Conservation (phyloP, 2,329 filamentous ascomycete species). For the Chalaropsis ovoidea region DNA sequence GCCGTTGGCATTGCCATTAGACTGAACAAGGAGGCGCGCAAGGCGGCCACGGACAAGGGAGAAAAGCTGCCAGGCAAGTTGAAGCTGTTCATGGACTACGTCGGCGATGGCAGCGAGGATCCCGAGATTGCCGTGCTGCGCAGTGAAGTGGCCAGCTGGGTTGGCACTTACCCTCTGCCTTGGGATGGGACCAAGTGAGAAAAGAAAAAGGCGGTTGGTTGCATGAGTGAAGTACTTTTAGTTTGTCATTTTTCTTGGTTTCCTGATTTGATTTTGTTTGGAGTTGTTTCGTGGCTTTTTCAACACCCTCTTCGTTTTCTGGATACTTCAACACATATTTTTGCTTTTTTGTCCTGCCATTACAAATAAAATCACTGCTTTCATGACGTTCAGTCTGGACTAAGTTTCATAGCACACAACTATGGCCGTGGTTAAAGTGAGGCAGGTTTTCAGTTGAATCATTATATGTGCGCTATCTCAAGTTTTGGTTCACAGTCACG, state of each 20-base stretch:
- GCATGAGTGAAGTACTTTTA: neutral
- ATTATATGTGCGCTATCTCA: neutral
- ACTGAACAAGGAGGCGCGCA: conserved; percentile 61
- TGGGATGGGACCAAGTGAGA: conserved; percentile 42
- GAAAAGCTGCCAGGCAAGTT: conserved; percentile 56
- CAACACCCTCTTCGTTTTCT: conserved; percentile 9
- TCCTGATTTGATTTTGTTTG: neutral
- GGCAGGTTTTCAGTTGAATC: neutral
- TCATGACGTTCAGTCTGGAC: neutral
- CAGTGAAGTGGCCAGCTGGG: conserved; percentile 69
- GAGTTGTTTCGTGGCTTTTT: neutral
- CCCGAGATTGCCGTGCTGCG: conserved; percentile 62
- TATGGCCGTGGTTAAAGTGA: neutral
- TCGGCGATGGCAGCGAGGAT: conserved; percentile 57
- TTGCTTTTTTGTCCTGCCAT: neutral
- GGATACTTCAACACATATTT: conserved; percentile 13
- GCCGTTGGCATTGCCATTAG: conserved; percentile 69
- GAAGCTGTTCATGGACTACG: conserved; percentile 56
- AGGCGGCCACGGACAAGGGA: conserved; percentile 55
- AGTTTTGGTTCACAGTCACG: neutral
- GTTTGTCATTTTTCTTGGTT: conserved; percentile 12
- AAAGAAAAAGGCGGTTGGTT: conserved; percentile 27
- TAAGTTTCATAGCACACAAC: neutral
- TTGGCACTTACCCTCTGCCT: conserved; percentile 61
- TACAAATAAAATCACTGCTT: neutral